A percentile compares a stretch with the other conserved stretches of the same genome.
phyloP scores from a whole-genome alignment of 345 rosid species.

The Luvunga scandens region DNA sequence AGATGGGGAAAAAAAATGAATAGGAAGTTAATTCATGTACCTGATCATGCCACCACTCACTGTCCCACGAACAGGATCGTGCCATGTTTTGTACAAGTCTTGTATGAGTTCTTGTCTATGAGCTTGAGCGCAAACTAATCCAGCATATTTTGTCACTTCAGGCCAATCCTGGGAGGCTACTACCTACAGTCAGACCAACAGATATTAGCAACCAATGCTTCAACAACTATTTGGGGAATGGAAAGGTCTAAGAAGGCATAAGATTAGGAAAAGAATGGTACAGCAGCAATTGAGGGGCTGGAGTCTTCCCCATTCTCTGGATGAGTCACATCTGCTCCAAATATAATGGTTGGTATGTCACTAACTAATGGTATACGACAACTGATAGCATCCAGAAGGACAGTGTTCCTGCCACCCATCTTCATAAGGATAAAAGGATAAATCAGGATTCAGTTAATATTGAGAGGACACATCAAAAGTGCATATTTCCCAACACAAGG shows the following conservation, averaged over 20 bases:
- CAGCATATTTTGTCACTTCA: slow-evolving; percentile 97
- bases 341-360: slow-evolving; percentile 96
- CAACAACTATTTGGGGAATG: no score
- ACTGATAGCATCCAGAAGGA: slow-evolving; percentile 93
- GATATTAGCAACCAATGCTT: slow-evolving; percentile 13
- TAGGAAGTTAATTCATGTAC: slow-evolving; percentile 29
- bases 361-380: slow-evolving; percentile 96
- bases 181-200: slow-evolving; percentile 48
- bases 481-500: background rate
- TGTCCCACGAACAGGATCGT: slow-evolving; percentile 95
- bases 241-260: background rate
- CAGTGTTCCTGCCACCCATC: slow-evolving; percentile 99
- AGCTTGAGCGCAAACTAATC: slow-evolving; percentile 99
- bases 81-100: slow-evolving; percentile 98
- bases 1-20: background rate
- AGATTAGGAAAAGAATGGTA: slow-evolving; percentile 28
- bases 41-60: slow-evolving; percentile 98
- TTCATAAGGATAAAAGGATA: slow-evolving; percentile 29
- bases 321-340: slow-evolving; percentile 98
- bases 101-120: slow-evolving; percentile 98
- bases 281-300: slow-evolving; percentile 98
- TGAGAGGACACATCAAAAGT: background rate
- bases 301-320: slow-evolving; percentile 99
- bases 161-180: slow-evolving; percentile 99
- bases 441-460: background rate